Base-by-base conservation (phyloP, 2,329 filamentous ascomycete genomes). In the Microcyclosporella mali region DNA sequence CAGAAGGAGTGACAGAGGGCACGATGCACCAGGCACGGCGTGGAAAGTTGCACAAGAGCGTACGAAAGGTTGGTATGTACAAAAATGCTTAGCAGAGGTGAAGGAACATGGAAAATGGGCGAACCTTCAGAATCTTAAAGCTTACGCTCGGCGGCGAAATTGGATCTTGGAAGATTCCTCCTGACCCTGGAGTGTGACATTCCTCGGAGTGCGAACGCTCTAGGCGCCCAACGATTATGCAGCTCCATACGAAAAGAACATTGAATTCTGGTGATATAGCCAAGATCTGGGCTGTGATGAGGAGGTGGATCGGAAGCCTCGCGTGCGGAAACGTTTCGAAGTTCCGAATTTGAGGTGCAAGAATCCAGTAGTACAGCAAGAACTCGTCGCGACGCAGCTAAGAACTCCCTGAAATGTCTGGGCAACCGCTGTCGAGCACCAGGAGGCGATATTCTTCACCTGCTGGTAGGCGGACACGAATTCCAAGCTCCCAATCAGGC, bases 1-100 rank as follows among this genome's bases (percentile, higher is more conserved):
- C 33, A 30, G 41, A 50, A 49, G 35, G 46, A 50, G 37, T 50
- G 46, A 37, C 37, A 21, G 39, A 43, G 40, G 19, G 51, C 51
- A 48, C 51, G 37, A 50, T 54, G 51, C 51, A 48, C 51, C 51
- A 29, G 51, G 51, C 49, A 54, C 45, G 45, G 45, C 45, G 21
- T 19, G 33, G 21, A 25, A 25, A 40, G 27, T 18, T 10, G 34
- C 21, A 33, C 33, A 38, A 31, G 21, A 36, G 41, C 16, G 16
- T 28, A 25, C 16, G 19, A 33, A 27, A 30, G 32, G n/a, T n/a
- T 6, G 27, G 31, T 45, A 33, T 44, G 41, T 39, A 44, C 37
- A 41, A 31, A 33, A 28, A 17, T 36, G 32, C 36, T 11, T 28
- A 37, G 32, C 31, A 33, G 14, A 33, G 27, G 35, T 21, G 38